Base-by-base conservation (phyloP, 176 grass and related monocot genomes). In the Themeda triandra region DNA sequence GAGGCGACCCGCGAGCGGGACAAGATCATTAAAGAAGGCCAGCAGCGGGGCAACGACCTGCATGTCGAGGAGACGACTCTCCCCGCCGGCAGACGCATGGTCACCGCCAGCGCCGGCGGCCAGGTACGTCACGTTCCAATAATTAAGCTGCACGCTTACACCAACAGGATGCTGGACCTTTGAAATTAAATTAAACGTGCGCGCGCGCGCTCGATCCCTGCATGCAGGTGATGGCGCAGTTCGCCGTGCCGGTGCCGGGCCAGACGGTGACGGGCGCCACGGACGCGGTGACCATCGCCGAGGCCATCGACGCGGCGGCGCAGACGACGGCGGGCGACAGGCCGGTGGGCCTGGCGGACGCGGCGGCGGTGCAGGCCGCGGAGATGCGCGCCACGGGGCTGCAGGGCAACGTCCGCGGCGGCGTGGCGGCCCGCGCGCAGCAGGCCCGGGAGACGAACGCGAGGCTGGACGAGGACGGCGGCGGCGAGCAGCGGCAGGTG, bases 381-480 rank as follows among this genome's bases (percentile, higher is more conserved):
- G 83, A 92, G 74, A 78, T 42, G 73, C 78, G 83, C 45, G 83
- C 90, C 1, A 88, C 79, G 25, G 86, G 90, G 37, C 83, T 63
- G 1, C 23, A 18, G 9, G 68, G 68, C 6, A 64, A 27, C 58
- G 5, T 83, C 0, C 79, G 86, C 0, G 90, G 86, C 14, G 83
- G 90, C 30, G 73, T 92, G 54, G 83, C 68, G 11, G 83, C 90
- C 0, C 63, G 0, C 46, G 90, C 73, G 13, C 86, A 88, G 79
- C 28, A 10, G 24, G 90, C 90, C 19, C 60, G 73, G 3, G 30
- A 73, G 58, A 46, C 12, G 44, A 46, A 46, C 44, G 44, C 44
- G 44, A 12, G 11, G 41, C 41, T 1, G 10, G 41, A 44, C 41
- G 41, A 44, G 41, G 10, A 44, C 12, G 41, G 13, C 23, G 39